Evolutionary conservation across 2,329 filamentous ascomycete genomes (phyloP), one percentile per base, ranked within the genome.

Genomic region (Furcasterigmium sp.): DNA sequence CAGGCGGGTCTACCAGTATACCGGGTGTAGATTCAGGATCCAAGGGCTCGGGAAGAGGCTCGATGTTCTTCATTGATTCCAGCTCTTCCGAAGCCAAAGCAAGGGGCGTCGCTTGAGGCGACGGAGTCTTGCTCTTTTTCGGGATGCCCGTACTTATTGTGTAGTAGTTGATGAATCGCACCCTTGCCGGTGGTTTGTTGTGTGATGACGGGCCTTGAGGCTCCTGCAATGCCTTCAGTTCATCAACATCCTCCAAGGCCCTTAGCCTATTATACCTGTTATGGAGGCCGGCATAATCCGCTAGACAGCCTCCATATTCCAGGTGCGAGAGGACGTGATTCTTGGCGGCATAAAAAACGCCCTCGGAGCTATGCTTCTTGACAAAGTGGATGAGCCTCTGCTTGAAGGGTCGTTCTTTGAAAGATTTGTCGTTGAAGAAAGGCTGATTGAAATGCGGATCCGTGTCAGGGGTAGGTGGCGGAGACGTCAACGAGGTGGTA

Each of bases 151-250:
- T 84, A 51, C 86, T 90, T n/a, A 86, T 77, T 1, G 90, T 95
- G 58, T 91, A 95, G 60, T 95, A 95, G 58, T 95, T 95, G 45
- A 88, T 73, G 55, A 95, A 95, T 14, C 89, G 76, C 10, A 93
- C 78, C 41, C 84, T 72, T 3, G 70, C 67, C n/a, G 36, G n/a
- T n/a, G n/a, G n/a, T n/a, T n/a, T n/a, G n/a, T n/a, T n/a, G n/a
- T n/a, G 18, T 49, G 10, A 39, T 39, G 39, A 36, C 44, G 41
- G 41, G 54, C 48, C n/a, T n/a, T 44, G 54, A 44, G 14, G 47
- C 51, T 44, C 45, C 21, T 15, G 51, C 37, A 49, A 42, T 36
- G 53, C 49, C 39, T 56, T 61, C 2, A 75, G 53, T 49, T 84
- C 80, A 44, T 87, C 76, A 5, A 82, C 68, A 55, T 87, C 82